Evolutionary conservation across 1,284 basidiomycete species (phyloP).

Genomic region (Ganoderma lingzhi): DNA sequence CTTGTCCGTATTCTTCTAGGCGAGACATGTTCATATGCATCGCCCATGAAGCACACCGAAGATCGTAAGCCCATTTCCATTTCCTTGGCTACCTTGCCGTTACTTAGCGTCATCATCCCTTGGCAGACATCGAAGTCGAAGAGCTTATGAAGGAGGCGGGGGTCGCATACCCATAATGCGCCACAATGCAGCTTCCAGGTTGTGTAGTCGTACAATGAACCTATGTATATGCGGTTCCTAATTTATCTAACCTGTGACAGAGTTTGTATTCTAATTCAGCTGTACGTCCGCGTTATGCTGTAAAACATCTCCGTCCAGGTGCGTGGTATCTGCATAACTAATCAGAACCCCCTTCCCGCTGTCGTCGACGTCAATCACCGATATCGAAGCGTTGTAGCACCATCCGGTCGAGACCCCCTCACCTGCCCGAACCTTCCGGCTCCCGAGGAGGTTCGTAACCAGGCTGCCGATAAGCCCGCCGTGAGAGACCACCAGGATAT

Average conservation of each 20-base stretch:
- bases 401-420: conserved; percentile 51
- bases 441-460: conserved; percentile 53
- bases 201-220: not conserved
- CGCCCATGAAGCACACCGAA: conserved; percentile 66
- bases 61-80: conserved; percentile 56
- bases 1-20: conserved; percentile 29
- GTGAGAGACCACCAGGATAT: conserved; percentile 71
- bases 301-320: conserved; percentile 52
- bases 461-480: conserved; percentile 68
- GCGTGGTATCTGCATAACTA: conserved; percentile 62
- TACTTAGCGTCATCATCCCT: not conserved
- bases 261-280: not conserved
- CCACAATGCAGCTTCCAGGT: not conserved
- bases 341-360: conserved; percentile 53
- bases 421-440: conserved; percentile 47
- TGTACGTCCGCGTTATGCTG: conserved; percentile 61
- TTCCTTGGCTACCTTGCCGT: not conserved
- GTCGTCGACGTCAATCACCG: conserved; percentile 60
- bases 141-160: conserved; percentile 49
- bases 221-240: not conserved
- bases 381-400: conserved; percentile 67
- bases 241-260: not conserved
- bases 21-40: conserved; percentile 54
- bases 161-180: conserved; percentile 35
- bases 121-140: conserved; percentile 52